phyloP scores from a whole-genome alignment of 331 rosid genomes.

The Rosa hybrid region DNA sequence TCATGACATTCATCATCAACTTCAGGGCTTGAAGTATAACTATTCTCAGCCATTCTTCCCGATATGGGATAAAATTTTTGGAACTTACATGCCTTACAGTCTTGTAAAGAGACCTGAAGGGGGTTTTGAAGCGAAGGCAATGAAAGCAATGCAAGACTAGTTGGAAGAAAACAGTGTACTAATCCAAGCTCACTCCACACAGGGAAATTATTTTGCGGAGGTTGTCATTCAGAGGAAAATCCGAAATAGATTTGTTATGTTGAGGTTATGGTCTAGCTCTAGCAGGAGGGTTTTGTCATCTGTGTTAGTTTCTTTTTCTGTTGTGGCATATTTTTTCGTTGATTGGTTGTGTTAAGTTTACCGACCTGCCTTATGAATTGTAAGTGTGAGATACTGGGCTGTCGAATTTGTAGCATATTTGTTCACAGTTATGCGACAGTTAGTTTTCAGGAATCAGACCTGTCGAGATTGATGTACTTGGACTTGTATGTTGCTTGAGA shows the following conservation, averaged over 20 bases:
- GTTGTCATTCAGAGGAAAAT: constrained; percentile 13
- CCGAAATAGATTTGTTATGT: constrained; percentile 11
- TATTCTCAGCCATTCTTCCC: constrained; percentile 91
- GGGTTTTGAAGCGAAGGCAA: constrained; percentile 66
- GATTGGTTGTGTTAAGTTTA: constrained; percentile 4
- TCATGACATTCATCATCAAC: constrained; percentile 89
- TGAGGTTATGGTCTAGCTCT: constrained; percentile 28
- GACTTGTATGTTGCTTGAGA: constrained; percentile 9
- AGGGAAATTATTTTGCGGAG: constrained; percentile 12
- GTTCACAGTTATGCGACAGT: neutral
- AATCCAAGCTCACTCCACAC: constrained; percentile 21
- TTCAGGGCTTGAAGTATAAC: constrained; percentile 77
- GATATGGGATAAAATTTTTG: constrained; percentile 80
- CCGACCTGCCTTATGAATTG: constrained; percentile 20
- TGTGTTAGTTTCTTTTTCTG: constrained; percentile 28
- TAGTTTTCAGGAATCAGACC: constrained; percentile 11
- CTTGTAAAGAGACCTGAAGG: constrained; percentile 65
- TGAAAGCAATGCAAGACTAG: constrained; percentile 51
- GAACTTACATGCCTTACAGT: constrained; percentile 78
- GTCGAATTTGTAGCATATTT: constrained; percentile 29
- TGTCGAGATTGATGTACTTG: constrained; percentile 10
- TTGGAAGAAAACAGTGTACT: constrained; percentile 3
- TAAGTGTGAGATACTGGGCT: constrained; percentile 16
- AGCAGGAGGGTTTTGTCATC: constrained; percentile 33
- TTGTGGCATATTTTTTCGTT: constrained; percentile 27